Evolutionary conservation across 2,329 filamentous ascomycete genomes (phyloP).

Genomic region (Aspergillus unguis): DNA sequence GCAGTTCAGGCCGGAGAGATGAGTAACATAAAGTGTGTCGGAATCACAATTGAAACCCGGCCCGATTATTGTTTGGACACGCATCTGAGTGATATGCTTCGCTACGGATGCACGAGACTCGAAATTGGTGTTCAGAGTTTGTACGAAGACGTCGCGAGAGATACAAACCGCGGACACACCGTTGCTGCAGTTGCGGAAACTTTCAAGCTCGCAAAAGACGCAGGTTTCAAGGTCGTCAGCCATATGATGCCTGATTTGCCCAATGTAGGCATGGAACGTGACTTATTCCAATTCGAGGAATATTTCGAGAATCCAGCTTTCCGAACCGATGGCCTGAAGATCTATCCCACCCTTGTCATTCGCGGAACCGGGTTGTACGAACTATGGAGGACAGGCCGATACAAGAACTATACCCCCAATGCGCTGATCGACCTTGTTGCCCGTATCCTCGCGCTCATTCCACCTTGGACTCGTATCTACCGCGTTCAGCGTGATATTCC

Average conservation of each 20-base stretch:
- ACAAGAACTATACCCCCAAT: conserved; percentile 98
- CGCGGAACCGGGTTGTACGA: conserved; percentile 95
- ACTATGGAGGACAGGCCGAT: conserved; percentile 91
- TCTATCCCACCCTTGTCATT: conserved; percentile 96
- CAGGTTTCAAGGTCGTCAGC: conserved; percentile 97
- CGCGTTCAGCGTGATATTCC: conserved; percentile 97
- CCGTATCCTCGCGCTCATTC: conserved; percentile 89
- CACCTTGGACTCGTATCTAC: conserved; percentile 98
- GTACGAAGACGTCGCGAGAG: conserved; percentile 96
- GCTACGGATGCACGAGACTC: conserved; percentile 93
- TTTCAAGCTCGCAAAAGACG: conserved; percentile 95
- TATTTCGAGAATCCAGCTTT: conserved; percentile 98
- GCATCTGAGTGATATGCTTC: conserved; percentile 92
- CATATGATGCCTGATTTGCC: conserved; percentile 99
- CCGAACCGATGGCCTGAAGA: conserved; percentile 93
- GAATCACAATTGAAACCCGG: conserved; percentile 95
- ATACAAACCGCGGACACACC: conserved; percentile 95
- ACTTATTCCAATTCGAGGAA: conserved; percentile 93
- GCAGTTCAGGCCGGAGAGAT: conserved; percentile 91
- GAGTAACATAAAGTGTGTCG: conserved; percentile 96
- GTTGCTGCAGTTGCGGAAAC: conserved; percentile 94
- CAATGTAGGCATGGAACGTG: conserved; percentile 97
- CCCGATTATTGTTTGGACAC: conserved; percentile 95
- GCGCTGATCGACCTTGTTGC: conserved; percentile 93
- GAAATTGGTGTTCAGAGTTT: conserved; percentile 95